These are phyloP conservation scores for Pseudocercospora pini-densiflorae DNA, from an alignment of 2,329 filamentous ascomycete genomes.

Conservation along the genomic window DNA sequence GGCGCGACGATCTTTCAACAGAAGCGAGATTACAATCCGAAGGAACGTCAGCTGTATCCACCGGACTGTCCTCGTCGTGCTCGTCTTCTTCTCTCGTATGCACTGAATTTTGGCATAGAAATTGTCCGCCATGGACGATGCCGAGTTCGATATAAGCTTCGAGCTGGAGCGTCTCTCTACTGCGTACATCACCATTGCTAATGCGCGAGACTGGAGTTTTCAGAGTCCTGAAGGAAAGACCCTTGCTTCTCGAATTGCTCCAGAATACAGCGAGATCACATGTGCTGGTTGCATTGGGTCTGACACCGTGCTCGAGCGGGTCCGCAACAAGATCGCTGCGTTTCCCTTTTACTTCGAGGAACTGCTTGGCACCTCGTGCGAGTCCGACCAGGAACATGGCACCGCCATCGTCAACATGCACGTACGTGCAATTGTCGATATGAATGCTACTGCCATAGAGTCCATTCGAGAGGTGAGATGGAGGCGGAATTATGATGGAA, in stretches of 20 bases:
- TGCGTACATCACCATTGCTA: neutral
- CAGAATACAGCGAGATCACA: neutral
- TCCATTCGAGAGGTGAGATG: neutral
- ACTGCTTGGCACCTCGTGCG: neutral
- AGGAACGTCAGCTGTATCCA: too few relatives aligned
- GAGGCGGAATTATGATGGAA: neutral
- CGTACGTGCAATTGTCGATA: neutral
- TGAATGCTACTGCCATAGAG: neutral
- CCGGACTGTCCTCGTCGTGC: neutral
- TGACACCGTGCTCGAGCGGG: neutral
- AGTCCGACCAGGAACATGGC: neutral
- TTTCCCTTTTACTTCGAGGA: neutral
- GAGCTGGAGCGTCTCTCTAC: neutral
- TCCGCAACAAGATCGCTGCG: neutral
- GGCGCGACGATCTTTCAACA: too few relatives aligned
- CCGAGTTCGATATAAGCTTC: neutral
- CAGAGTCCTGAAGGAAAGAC: neutral
- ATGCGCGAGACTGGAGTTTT: neutral
- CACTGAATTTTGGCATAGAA: neutral
- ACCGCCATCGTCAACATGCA: too few relatives aligned
- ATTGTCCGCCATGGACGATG: neutral
- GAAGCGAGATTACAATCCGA: too few relatives aligned
- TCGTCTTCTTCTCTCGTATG: neutral
- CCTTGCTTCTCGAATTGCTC: neutral
- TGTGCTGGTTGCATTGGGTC: neutral